phyloP scores from a whole-genome alignment of 495 filamentous ascomycete species.

The Penicillium roqueforti region DNA sequence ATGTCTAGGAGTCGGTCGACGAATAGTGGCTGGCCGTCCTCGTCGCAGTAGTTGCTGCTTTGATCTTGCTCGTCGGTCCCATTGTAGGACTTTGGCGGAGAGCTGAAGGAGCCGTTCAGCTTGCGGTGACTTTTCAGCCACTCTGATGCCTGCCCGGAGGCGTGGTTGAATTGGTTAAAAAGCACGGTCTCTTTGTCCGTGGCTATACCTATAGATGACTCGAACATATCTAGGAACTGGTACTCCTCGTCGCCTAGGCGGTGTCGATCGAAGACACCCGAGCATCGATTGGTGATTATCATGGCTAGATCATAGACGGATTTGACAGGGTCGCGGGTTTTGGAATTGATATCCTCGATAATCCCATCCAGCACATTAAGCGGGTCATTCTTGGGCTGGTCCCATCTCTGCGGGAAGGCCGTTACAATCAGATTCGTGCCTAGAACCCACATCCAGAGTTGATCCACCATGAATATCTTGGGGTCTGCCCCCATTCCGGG shows the following conservation, averaged over 20 bases:
- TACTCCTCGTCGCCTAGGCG: conserved; percentile 59
- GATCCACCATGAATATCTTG: conserved; percentile 74
- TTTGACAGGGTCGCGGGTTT: conserved; percentile 58
- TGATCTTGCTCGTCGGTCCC: conserved; percentile 9
- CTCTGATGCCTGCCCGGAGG: conserved; percentile 54
- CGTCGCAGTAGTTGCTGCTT: conserved; percentile 21
- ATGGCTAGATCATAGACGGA: conserved; percentile 63
- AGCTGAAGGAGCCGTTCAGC: conserved; percentile 40
- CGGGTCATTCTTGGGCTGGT: conserved; percentile 63
- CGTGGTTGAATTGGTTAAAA: conserved; percentile 60
- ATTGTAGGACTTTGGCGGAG: conserved; percentile 1
- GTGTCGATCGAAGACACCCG: conserved; percentile 61
- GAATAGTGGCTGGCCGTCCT: conserved; percentile 46
- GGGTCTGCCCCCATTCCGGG: conserved; percentile 43
- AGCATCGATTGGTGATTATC: conserved; percentile 62
- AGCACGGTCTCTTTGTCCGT: conserved; percentile 61
- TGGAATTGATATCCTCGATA: conserved; percentile 65
- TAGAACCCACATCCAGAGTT: conserved; percentile 69
- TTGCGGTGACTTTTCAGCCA: conserved; percentile 61
- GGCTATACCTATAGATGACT: conserved; percentile 58
- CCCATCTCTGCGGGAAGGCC: conserved; percentile 65
- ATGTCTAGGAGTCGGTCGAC: conserved; percentile 65
- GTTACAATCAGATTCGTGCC: conserved; percentile 64
- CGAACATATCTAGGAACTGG: conserved; percentile 72
- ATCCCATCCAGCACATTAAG: conserved; percentile 63